Percentiles rank a stretch among this genome's conserved stretches.
phyloP scores from a whole-genome alignment of 2,329 filamentous ascomycete genomes.

The Graphilbum fragrans region DNA sequence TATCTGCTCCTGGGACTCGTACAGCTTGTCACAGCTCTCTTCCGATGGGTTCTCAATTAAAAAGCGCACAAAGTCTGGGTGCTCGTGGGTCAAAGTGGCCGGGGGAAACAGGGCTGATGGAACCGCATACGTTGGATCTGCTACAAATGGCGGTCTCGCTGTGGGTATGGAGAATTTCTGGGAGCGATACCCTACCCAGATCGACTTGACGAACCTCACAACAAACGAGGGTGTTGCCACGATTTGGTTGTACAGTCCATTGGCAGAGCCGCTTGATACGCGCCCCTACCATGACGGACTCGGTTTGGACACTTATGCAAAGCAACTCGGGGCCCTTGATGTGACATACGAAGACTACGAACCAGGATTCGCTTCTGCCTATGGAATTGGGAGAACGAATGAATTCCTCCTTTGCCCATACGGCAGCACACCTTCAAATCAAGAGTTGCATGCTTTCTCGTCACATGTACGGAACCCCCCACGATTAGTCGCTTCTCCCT shows the following conservation, averaged over 20 bases:
- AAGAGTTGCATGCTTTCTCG: background rate
- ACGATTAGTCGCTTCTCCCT: no score
- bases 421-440: conserved; percentile 32
- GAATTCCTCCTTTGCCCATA: conserved; percentile 43
- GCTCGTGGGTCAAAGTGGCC: conserved; percentile 45
- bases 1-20: conserved; percentile 46
- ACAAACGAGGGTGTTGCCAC: conserved; percentile 39
- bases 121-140: conserved; percentile 45
- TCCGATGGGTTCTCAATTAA: conserved; percentile 48
- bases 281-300: conserved; percentile 46
- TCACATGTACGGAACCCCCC: no score
- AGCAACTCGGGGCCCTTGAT: conserved; percentile 47
- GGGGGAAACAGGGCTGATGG: conserved; percentile 43
- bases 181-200: conserved; percentile 47
- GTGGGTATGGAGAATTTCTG: conserved; percentile 49
- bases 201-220: conserved; percentile 41
- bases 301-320: conserved; percentile 39
- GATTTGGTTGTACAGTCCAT: conserved; percentile 48
- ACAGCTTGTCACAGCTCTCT: conserved; percentile 42
- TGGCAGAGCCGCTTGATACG: conserved; percentile 41
- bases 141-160: conserved; percentile 43
- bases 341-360: conserved; percentile 56
- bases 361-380: conserved; percentile 38
- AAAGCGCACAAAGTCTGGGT: conserved; percentile 45
- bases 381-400: conserved; percentile 45